A percentile compares a stretch with the other conserved stretches of the same genome.
Evolutionary conservation across 2,329 filamentous ascomycete species (phyloP).

Genomic region (Microdochium trichocladiopsis): DNA sequence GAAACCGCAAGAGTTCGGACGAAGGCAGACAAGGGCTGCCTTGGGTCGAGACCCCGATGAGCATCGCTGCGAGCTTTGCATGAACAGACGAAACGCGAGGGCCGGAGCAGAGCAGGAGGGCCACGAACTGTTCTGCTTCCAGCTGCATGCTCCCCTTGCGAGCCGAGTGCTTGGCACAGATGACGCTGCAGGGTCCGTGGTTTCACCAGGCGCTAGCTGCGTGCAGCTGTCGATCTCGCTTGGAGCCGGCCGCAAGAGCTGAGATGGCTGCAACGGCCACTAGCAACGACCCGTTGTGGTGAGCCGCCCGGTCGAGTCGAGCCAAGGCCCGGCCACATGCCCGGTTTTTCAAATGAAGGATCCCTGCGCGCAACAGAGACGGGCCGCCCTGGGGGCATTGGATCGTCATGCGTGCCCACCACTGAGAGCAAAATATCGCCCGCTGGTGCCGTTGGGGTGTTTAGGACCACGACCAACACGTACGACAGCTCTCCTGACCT

Average conservation of each 20-base stretch:
- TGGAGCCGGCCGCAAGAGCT: background rate
- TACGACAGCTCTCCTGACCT: too few relatives aligned
- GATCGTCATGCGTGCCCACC: background rate
- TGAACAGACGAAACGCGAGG: too few relatives aligned
- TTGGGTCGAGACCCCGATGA: too few relatives aligned
- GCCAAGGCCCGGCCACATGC: background rate
- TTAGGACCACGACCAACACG: too few relatives aligned
- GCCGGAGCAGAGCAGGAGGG: too few relatives aligned
- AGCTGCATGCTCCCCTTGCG: background rate
- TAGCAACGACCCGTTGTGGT: background rate
- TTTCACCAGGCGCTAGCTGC: slow-evolving; percentile 1
- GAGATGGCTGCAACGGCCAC: background rate
- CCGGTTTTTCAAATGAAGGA: background rate
- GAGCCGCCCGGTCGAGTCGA: too few relatives aligned
- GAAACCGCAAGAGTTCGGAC: too few relatives aligned
- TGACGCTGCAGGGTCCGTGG: background rate
- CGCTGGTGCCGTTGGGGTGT: too few relatives aligned
- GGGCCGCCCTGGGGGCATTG: background rate
- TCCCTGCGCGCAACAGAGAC: background rate
- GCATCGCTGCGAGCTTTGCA: too few relatives aligned
- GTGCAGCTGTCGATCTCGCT: background rate
- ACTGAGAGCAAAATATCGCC: background rate
- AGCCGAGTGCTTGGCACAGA: background rate
- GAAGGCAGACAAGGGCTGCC: too few relatives aligned
- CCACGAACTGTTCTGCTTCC: background rate